These are phyloP conservation scores for Xylariaceae sp. DNA, from an alignment of 2,329 filamentous ascomycete species.

Conservation along the genomic window DNA sequence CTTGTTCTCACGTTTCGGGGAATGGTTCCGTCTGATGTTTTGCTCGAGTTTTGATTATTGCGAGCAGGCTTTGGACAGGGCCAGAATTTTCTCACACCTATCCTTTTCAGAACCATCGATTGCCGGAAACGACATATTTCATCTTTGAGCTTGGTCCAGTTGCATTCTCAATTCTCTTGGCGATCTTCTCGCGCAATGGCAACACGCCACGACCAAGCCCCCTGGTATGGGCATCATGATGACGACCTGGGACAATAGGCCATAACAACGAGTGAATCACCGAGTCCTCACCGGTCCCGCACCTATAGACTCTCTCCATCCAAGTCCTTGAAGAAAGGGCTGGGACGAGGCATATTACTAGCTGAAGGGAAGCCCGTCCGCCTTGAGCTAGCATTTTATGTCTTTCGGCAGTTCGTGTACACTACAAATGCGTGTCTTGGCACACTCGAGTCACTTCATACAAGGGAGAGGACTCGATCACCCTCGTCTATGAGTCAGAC, in stretches of 20 bases:
- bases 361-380: too few relatives aligned
- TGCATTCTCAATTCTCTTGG: conserved; percentile 9
- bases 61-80: conserved; percentile 6
- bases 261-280: neutral
- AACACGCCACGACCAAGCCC: conserved; percentile 6
- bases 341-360: too few relatives aligned
- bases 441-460: neutral
- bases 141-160: conserved; percentile 8
- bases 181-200: conserved; percentile 10
- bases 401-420: too few relatives aligned
- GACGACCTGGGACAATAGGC: neutral
- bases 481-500: neutral
- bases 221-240: neutral
- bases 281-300: conserved; percentile 7
- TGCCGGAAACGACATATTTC: conserved; percentile 10
- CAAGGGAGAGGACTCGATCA: neutral
- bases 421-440: neutral
- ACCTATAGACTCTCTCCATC: neutral
- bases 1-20: conserved; percentile 24
- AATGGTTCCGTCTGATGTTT: conserved; percentile 24
- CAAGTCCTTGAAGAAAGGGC: conserved; percentile 3
- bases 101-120: too few relatives aligned
- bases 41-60: conserved; percentile 9
- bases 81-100: conserved; percentile 20
- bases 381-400: too few relatives aligned